Evolutionary conservation across 2,329 filamentous ascomycete species (phyloP).

Genomic region (Drechslerella stenobrocha): DNA sequence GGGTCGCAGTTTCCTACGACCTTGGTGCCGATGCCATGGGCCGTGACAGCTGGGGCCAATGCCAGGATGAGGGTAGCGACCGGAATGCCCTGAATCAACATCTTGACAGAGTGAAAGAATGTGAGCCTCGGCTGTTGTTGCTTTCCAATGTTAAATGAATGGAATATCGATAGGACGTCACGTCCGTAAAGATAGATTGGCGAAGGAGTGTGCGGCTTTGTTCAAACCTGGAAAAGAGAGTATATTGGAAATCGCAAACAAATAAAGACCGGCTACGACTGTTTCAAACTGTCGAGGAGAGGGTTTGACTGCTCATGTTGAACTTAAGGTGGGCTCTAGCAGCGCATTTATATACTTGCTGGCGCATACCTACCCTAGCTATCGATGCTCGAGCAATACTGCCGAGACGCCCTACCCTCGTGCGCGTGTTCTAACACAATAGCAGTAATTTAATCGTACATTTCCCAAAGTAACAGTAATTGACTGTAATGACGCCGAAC

Average conservation of each 20-base stretch:
- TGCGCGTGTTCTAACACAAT: too few relatives aligned
- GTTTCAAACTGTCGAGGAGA: too few relatives aligned
- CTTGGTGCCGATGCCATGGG: constrained; percentile 11
- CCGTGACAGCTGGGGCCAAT: constrained; percentile 17
- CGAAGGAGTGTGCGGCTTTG: not conserved
- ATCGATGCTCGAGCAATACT: too few relatives aligned
- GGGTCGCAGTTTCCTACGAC: constrained; percentile 19
- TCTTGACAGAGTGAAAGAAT: constrained; percentile 13
- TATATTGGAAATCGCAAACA: not conserved
- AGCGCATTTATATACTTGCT: too few relatives aligned
- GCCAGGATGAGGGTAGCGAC: constrained; percentile 14
- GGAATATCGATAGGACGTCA: not conserved
- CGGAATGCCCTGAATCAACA: constrained; percentile 19
- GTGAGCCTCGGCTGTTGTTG: not conserved
- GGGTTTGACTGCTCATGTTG: not conserved
- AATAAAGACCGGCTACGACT: too few relatives aligned
- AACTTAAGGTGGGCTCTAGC: too few relatives aligned
- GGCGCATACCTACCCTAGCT: too few relatives aligned
- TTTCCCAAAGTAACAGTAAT: too few relatives aligned
- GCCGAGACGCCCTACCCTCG: too few relatives aligned
- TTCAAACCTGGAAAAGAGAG: not conserved
- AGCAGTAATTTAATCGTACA: too few relatives aligned
- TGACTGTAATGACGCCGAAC: too few relatives aligned
- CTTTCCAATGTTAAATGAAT: not conserved
- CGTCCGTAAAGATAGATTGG: constrained; percentile 1